Evolutionary conservation across 352 stramenopile species (phyloP).

Genomic region (Pythium myriotylum): DNA sequence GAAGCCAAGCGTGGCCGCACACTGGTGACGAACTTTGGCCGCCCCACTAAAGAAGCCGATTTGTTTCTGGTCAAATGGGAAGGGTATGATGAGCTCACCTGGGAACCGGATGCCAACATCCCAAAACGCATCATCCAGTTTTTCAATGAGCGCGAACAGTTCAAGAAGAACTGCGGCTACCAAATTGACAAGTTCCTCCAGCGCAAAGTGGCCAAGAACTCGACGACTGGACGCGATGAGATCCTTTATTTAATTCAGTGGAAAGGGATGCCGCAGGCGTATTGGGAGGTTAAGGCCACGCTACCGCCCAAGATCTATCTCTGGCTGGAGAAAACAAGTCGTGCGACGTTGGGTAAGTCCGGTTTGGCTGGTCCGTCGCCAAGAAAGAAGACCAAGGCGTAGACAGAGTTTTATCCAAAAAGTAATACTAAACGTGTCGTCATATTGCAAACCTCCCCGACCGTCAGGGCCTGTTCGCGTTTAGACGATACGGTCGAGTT

Average conservation of each 20-base stretch:
- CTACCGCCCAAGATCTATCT: constrained; percentile 55
- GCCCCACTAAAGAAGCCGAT: constrained; percentile 57
- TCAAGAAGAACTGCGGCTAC: constrained; percentile 52
- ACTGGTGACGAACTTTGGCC: constrained; percentile 33
- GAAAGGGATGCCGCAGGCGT: constrained; percentile 43
- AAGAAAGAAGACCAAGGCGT: constrained; percentile 29
- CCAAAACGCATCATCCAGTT: constrained; percentile 61
- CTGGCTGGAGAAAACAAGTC: constrained; percentile 74
- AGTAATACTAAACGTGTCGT: constrained; percentile 7
- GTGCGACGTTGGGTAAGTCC: constrained; percentile 17
- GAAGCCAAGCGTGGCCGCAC: constrained; percentile 60
- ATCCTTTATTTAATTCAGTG: constrained; percentile 78
- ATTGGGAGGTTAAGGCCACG: constrained; percentile 61
- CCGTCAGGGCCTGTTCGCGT: too few relatives aligned
- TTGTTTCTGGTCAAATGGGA: constrained; percentile 83
- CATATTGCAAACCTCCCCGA: constrained; percentile 7
- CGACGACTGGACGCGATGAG: constrained; percentile 53
- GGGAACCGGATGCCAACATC: constrained; percentile 75
- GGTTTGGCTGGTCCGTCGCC: constrained; percentile 4
- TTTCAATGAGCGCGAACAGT: constrained; percentile 52
- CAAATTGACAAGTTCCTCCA: constrained; percentile 58
- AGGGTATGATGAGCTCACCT: constrained; percentile 78
- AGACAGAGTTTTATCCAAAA: background rate
- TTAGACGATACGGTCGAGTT: constrained; percentile 94
- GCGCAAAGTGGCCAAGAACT: constrained; percentile 59